Conservation (phyloP, 495 filamentous ascomycete species). For the Viridothelium virens region DNA sequence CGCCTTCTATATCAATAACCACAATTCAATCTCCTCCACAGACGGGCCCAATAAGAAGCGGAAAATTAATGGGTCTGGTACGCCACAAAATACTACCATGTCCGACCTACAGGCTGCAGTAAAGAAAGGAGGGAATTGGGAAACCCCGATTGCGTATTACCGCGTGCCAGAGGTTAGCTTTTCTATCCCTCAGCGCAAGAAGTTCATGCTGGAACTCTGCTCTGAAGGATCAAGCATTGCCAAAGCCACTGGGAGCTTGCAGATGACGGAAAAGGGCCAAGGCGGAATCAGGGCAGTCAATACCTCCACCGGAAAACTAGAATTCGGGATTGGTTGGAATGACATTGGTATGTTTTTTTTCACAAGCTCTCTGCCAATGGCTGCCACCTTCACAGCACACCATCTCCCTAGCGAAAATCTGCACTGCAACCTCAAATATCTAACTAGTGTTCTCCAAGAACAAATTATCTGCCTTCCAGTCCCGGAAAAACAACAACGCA, state of each 20-base stretch:
- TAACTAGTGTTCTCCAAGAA: slow-evolving; percentile 40
- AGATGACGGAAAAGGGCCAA: slow-evolving; percentile 33
- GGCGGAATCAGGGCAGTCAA: slow-evolving; percentile 61
- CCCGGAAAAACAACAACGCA: slow-evolving; percentile 80
- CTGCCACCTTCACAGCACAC: not conserved
- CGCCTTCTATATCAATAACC: slow-evolving; percentile 11
- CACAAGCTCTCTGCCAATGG: slow-evolving; percentile 3
- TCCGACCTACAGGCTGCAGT: not conserved
- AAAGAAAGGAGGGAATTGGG: not conserved
- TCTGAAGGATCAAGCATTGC: not conserved
- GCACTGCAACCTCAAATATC: not conserved
- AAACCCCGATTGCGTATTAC: slow-evolving; percentile 10
- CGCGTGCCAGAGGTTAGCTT: slow-evolving; percentile 31
- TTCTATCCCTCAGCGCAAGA: slow-evolving; percentile 71
- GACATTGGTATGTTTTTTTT: slow-evolving; percentile 57
- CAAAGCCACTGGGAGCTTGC: no score
- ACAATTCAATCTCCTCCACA: not conserved
- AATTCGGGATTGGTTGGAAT: slow-evolving; percentile 61
- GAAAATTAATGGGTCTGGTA: slow-evolving; percentile 17
- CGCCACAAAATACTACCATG: not conserved
- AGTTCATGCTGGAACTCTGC: slow-evolving; percentile 67
- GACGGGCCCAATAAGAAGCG: slow-evolving; percentile 20
- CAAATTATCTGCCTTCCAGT: slow-evolving; percentile 65
- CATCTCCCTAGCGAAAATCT: not conserved
- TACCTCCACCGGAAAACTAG: slow-evolving; percentile 54